A percentile compares a stretch with the other conserved stretches of the same genome.
Evolutionary conservation across 305 asterid species (phyloP).

Genomic region (Plantago coronopus): DNA sequence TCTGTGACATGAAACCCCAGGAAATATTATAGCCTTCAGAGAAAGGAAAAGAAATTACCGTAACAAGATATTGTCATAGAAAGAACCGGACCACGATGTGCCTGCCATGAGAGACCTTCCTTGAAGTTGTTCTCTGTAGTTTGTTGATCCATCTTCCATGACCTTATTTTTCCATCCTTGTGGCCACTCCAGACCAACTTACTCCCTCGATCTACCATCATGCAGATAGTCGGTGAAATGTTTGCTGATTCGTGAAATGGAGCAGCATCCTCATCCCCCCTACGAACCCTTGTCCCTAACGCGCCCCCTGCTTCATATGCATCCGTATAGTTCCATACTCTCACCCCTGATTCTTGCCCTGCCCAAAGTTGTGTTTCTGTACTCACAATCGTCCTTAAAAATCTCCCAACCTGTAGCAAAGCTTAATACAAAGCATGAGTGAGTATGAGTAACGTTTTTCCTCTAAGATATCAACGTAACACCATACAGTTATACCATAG

Average conservation of each 20-base stretch:
- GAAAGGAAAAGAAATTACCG: conserved; percentile 43
- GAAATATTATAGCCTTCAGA: background rate
- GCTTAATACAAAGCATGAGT: background rate
- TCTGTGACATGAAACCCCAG: too few species aligned
- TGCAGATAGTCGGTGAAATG: conserved; percentile 62
- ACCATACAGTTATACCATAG: too few species aligned
- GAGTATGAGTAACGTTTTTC: background rate
- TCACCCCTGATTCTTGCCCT: conserved; percentile 86
- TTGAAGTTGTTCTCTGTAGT: conserved; percentile 58
- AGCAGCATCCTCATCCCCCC: conserved; percentile 95
- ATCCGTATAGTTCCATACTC: conserved; percentile 82
- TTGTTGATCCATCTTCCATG: conserved; percentile 85
- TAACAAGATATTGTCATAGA: conserved; percentile 68
- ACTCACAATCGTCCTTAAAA: conserved; percentile 70
- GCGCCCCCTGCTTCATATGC: conserved; percentile 70
- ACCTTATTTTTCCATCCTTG: conserved; percentile 84
- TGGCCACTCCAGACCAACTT: conserved; percentile 91
- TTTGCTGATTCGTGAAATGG: conserved; percentile 72
- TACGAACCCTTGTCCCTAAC: conserved; percentile 53
- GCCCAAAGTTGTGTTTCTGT: conserved; percentile 87
- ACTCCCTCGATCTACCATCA: conserved; percentile 73
- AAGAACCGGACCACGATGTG: conserved; percentile 80
- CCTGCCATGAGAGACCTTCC: conserved; percentile 93
- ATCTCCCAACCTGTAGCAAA: conserved; percentile 63
- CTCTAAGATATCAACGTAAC: background rate